Evolutionary conservation across 1,284 basidiomycete species (phyloP).

Genomic region (Pseudozyma sp.): DNA sequence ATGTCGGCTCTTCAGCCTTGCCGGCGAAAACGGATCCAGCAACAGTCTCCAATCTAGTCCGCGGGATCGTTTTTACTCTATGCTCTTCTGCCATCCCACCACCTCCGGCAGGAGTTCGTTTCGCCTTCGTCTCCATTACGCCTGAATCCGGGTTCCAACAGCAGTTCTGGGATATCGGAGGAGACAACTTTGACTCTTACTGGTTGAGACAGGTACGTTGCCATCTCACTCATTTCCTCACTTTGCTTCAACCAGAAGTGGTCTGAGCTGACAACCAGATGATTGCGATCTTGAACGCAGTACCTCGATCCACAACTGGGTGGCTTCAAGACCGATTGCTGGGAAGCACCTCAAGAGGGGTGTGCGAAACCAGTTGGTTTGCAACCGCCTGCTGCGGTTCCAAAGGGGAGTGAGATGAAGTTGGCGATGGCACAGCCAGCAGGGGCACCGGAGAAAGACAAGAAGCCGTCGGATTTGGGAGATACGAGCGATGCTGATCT

Average conservation of each 20-base stretch:
- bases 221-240: neutral
- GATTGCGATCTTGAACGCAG: neutral
- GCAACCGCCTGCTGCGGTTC: neutral
- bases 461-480: neutral
- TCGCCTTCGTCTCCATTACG: slow-evolving; percentile 4
- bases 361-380: neutral
- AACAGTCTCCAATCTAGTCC: slow-evolving; percentile 5
- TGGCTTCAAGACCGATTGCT: slow-evolving; percentile 5
- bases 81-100: neutral
- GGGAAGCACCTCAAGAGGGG: neutral
- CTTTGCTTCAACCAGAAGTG: neutral
- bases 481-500: slow-evolving; percentile 6
- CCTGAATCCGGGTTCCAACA: slow-evolving; percentile 3
- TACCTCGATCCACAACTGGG: neutral
- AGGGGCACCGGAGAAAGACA: neutral
- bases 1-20: slow-evolving; percentile 3
- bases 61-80: slow-evolving; percentile 11
- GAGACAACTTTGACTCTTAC: slow-evolving; percentile 5
- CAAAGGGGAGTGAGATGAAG: neutral
- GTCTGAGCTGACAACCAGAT: neutral
- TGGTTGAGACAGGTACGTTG: slow-evolving; percentile 11
- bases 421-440: neutral
- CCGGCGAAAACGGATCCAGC: neutral
- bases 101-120: neutral
- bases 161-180: slow-evolving; percentile 7